Conservation (phyloP, 345 rosid genomes). For the Salix viminalis region DNA sequence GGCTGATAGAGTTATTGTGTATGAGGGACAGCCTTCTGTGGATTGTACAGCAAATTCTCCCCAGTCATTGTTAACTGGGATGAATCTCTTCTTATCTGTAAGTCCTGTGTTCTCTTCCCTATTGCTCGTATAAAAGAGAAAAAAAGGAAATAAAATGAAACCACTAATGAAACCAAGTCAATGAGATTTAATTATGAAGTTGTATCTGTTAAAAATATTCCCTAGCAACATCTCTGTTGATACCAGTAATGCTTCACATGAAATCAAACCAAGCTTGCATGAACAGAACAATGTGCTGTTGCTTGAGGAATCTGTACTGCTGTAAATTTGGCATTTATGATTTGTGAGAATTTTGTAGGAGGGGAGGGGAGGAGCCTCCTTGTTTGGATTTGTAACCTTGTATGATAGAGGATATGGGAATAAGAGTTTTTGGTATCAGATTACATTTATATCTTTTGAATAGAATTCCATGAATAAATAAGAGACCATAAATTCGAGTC, state of each 20-base stretch:
- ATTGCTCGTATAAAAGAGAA: background rate
- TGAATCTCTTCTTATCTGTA: slow-evolving; percentile 97
- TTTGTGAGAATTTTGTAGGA: no score
- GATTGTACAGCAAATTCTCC: slow-evolving; percentile 92
- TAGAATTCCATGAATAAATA: no score
- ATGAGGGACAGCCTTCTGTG: slow-evolving; percentile 83
- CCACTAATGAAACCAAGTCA: background rate
- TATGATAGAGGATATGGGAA: no score
- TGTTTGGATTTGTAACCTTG: no score
- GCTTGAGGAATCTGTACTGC: background rate
- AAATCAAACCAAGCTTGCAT: background rate
- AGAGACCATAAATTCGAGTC: no score
- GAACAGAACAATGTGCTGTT: background rate
- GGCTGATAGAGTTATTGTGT: slow-evolving; percentile 92
- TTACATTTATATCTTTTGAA: no score
- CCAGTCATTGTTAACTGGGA: slow-evolving; percentile 89
- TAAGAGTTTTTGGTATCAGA: no score
- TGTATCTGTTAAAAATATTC: background rate
- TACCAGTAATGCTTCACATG: background rate
- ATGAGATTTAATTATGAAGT: background rate
- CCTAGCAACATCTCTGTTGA: background rate
- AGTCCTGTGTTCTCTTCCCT: slow-evolving; percentile 23
- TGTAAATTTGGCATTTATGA: background rate
- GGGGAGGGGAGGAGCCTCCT: no score
- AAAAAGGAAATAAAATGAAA: background rate